Percentiles rank a stretch among this genome's conserved stretches.
Evolutionary conservation across 2,329 filamentous ascomycete genomes (phyloP).

Genomic region (Septoria petroselini): DNA sequence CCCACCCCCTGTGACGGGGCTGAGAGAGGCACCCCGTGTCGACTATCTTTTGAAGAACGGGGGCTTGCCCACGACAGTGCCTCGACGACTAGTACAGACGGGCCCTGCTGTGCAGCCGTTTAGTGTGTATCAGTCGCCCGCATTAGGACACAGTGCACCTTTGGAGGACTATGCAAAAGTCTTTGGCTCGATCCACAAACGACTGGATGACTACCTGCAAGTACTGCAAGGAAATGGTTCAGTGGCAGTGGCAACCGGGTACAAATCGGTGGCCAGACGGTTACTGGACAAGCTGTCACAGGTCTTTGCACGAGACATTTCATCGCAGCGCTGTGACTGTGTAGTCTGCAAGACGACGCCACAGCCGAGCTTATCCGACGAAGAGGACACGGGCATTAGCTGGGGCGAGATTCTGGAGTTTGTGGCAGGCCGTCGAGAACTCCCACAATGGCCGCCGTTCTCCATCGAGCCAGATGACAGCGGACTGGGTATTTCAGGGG

Average conservation of each 20-base stretch:
- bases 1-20: slow-evolving; percentile 63
- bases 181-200: slow-evolving; percentile 76
- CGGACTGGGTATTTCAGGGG: slow-evolving; percentile 55
- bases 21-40: slow-evolving; percentile 72
- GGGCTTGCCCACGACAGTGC: slow-evolving; percentile 68
- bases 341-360: slow-evolving; percentile 68
- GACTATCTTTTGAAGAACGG: slow-evolving; percentile 92
- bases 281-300: slow-evolving; percentile 87
- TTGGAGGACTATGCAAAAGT: slow-evolving; percentile 49
- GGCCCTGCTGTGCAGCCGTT: slow-evolving; percentile 57
- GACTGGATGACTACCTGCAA: slow-evolving; percentile 80
- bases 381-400: slow-evolving; percentile 66
- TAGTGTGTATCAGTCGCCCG: slow-evolving; percentile 58
- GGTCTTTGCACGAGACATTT: slow-evolving; percentile 90
- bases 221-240: slow-evolving; percentile 84
- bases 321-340: slow-evolving; percentile 78
- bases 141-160: slow-evolving; percentile 37
- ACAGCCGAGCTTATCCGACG: slow-evolving; percentile 46
- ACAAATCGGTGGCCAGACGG: slow-evolving; percentile 86
- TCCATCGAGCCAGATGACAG: slow-evolving; percentile 59
- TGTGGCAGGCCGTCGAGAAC: slow-evolving; percentile 80
- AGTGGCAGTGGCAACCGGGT: slow-evolving; percentile 89
- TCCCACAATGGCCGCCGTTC: slow-evolving; percentile 87
- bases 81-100: slow-evolving; percentile 68
- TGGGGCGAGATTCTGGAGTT: slow-evolving; percentile 96